Evolutionary conservation across 352 stramenopile species (phyloP), one percentile per base, ranked within the genome.

Genomic region (Elongisporangium prolatum): DNA sequence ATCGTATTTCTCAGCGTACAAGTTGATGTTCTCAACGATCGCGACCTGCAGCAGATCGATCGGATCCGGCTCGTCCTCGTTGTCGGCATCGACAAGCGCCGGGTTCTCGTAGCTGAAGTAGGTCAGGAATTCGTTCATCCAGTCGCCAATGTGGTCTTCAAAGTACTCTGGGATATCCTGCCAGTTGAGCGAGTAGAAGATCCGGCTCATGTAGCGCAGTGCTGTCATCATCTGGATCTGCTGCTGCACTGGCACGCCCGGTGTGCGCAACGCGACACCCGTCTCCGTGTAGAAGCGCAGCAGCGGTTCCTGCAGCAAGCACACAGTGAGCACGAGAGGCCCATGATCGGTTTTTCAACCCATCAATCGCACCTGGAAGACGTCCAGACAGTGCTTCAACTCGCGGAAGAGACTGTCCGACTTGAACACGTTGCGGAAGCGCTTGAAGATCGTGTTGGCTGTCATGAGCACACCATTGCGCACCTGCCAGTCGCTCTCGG

Each of bases 141-240:
- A 99, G 64, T 95, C 76, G 5, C 71, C 66, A 61, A 99, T 97
- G 72, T 99, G 88, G 80, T 99, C 97, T 74, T 99, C 97, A 71
- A 99, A 99, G 67, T 93, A 99, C 68, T 99, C 98, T 0, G 98
- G 97, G 21, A 99, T 72, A 74, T 99, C 97, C 63, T 96, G 86
- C 90, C 95, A 99, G 72, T 99, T 99, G 16, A 99, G 83, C 52
- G 93, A 99, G 77, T 96, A 99, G 71, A 98, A 99, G 48, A 99
- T 99, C 20, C 97, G 90, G 67, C 76, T 95, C 69, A 98, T 96
- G 50, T 94, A 92, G 4, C 97, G 80, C 64, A 99, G 65, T 18
- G 82, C 75, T 18, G 73, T 67, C 37, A 96, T 65, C 57, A 97
- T 88, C 38, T 90, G 78, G 20, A 67, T 58, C 49, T 93, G 85